phyloP scores from a whole-genome alignment of 1,139 yeast genomes.

The Yamadazyma membranifaciens region DNA sequence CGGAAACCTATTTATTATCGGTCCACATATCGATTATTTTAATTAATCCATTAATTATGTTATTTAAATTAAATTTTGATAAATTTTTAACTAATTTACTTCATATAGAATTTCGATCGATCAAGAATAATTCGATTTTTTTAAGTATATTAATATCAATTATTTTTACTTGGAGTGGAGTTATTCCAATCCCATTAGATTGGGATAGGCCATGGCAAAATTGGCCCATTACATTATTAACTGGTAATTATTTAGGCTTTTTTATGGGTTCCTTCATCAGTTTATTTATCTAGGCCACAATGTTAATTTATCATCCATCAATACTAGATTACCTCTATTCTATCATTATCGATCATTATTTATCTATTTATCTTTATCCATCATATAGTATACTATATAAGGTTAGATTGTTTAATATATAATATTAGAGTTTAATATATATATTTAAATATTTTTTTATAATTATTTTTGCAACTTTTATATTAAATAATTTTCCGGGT shows the following conservation, averaged over 20 bases:
- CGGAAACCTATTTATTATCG: constrained; percentile 65
- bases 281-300: constrained; percentile 7
- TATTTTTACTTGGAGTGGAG: constrained; percentile 90
- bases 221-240: constrained; percentile 90
- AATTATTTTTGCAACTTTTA: too few species aligned
- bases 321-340: too few species aligned
- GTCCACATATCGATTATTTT: constrained; percentile 63
- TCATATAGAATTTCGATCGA: constrained; percentile 21
- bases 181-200: constrained; percentile 89
- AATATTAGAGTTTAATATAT: too few species aligned
- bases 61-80: constrained; percentile 55
- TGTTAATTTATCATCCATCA: neutral
- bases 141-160: constrained; percentile 49
- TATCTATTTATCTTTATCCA: too few species aligned
- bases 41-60: constrained; percentile 62
- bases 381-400: too few species aligned
- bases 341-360: too few species aligned
- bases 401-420: too few species aligned
- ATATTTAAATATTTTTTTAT: too few species aligned
- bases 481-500: too few species aligned
- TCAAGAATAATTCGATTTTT: constrained; percentile 37
- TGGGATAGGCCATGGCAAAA: constrained; percentile 98
- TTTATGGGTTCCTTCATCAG: constrained; percentile 48
- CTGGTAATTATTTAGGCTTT: constrained; percentile 78
- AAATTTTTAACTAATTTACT: constrained; percentile 23